A percentile compares a stretch with the other conserved stretches of the same genome.
Conservation (phyloP, 129 eudicot genomes). For the Tagetes erecta region DNA sequence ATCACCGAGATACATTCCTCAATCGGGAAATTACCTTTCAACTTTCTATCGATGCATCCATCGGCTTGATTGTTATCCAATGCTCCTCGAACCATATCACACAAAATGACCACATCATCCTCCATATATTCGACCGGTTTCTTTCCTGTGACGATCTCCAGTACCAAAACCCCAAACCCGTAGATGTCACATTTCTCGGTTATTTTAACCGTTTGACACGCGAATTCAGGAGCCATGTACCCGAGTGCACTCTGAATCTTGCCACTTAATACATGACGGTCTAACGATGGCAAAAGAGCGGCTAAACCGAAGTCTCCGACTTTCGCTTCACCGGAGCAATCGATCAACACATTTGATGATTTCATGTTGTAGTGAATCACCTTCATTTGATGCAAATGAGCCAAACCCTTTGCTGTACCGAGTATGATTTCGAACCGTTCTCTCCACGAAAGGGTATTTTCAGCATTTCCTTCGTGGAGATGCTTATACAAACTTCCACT, state of each 20-base stretch:
- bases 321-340: slow-evolving; percentile 62
- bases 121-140: slow-evolving; percentile 96
- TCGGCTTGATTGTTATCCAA: slow-evolving; percentile 67
- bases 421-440: slow-evolving; percentile 71
- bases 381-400: slow-evolving; percentile 63
- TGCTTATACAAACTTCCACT: slow-evolving; percentile 78
- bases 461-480: slow-evolving; percentile 58
- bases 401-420: slow-evolving; percentile 84
- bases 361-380: slow-evolving; percentile 85
- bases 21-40: slow-evolving; percentile 48
- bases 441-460: slow-evolving; percentile 63
- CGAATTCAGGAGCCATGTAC: slow-evolving; percentile 95
- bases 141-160: slow-evolving; percentile 83
- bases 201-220: slow-evolving; percentile 85
- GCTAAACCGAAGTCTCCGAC: slow-evolving; percentile 92
- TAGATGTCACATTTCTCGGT: slow-evolving; percentile 93
- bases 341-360: slow-evolving; percentile 67
- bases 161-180: slow-evolving; percentile 79
- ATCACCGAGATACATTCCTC: slow-evolving; percentile 86
- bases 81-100: slow-evolving; percentile 88
- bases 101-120: slow-evolving; percentile 86
- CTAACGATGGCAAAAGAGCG: slow-evolving; percentile 60
- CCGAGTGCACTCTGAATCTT: slow-evolving; percentile 96
- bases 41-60: slow-evolving; percentile 68
- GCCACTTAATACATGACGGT: slow-evolving; percentile 77